phyloP scores from a whole-genome alignment of 208 protist species.

The Angomonas deanei region DNA sequence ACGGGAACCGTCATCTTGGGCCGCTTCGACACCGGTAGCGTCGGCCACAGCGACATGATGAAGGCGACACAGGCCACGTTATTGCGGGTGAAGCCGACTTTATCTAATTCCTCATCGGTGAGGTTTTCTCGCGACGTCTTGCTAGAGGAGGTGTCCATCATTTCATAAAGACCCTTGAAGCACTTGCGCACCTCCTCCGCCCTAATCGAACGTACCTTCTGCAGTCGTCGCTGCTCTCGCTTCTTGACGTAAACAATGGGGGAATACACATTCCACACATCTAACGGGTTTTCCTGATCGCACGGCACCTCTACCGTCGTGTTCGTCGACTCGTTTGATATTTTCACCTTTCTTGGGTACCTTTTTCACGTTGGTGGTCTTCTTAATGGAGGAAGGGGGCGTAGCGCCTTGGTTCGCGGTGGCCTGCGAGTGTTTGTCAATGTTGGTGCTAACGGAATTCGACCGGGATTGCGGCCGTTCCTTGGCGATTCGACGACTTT shows the following conservation, averaged over 20 bases:
- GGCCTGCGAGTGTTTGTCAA: too few species aligned
- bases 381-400: too few species aligned
- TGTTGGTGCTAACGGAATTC: too few species aligned
- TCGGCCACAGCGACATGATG: constrained; percentile 52
- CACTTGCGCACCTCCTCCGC: constrained; percentile 8
- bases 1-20: constrained; percentile 27
- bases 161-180: background rate
- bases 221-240: constrained; percentile 35
- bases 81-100: constrained; percentile 22
- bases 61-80: constrained; percentile 20
- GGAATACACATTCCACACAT: constrained; percentile 50
- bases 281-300: constrained; percentile 34
- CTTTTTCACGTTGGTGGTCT: too few species aligned
- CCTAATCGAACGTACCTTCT: constrained; percentile 14
- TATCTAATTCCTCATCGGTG: background rate
- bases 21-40: constrained; percentile 16
- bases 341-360: background rate
- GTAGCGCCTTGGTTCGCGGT: too few species aligned
- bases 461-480: too few species aligned
- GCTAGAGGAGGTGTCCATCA: background rate
- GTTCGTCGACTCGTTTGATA: background rate
- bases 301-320: constrained; percentile 15
- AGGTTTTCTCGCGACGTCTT: background rate
- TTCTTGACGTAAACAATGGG: constrained; percentile 32
- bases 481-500: too few species aligned